Percentiles rank a stretch among this genome's conserved stretches.
phyloP scores from a whole-genome alignment of 176 grass and related monocot species.

The Triticum turgidum region DNA sequence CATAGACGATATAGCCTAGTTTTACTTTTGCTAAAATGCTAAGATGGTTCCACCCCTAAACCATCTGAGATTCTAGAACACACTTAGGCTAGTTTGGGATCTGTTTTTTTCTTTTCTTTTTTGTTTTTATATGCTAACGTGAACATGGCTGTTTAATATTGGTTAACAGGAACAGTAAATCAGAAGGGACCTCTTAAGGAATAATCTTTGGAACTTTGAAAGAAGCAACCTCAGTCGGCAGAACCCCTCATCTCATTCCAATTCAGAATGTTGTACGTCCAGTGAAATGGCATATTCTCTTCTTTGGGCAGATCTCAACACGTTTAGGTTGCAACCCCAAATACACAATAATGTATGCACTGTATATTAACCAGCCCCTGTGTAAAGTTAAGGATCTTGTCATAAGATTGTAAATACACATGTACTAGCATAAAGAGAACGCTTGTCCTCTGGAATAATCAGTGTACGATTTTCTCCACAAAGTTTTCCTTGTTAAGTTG shows the following conservation, averaged over 20 bases:
- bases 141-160: conserved; percentile 13
- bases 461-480: conserved; percentile 28
- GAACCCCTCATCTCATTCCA: not conserved
- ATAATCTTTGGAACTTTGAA: conserved; percentile 4
- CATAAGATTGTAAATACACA: conserved; percentile 30
- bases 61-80: not conserved
- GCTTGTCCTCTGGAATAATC: conserved; percentile 20
- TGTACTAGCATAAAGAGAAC: conserved; percentile 39
- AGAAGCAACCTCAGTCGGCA: not conserved
- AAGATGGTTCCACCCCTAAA: not conserved
- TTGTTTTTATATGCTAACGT: not conserved
- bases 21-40: not conserved
- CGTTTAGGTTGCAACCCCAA: not conserved
- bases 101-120: not conserved
- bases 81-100: conserved; percentile 9
- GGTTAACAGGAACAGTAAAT: conserved; percentile 40
- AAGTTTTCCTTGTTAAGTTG: conserved; percentile 13
- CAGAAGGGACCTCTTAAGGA: conserved; percentile 31
- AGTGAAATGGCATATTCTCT: not conserved
- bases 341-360: not conserved
- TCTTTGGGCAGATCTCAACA: not conserved
- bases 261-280: not conserved
- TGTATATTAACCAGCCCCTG: not conserved
- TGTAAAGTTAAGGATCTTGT: conserved; percentile 32
- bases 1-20: not conserved